Evolutionary conservation across 1,284 basidiomycete species (phyloP).

Genomic region (Sporisorium iseilematis-ciliati): DNA sequence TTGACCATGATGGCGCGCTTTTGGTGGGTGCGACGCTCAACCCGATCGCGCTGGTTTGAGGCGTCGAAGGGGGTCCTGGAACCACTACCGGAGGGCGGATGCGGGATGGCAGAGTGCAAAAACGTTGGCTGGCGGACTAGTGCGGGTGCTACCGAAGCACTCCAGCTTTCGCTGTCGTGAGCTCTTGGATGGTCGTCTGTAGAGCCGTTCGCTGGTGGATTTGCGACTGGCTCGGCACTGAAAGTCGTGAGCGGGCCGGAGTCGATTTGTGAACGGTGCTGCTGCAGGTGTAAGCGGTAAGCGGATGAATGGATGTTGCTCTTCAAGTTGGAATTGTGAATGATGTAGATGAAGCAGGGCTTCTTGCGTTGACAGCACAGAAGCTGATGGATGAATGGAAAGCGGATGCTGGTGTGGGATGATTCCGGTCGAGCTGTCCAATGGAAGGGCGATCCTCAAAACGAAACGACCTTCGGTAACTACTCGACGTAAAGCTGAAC

Average conservation of each 20-base stretch:
- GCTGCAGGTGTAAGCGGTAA: background rate
- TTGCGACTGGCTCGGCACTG: background rate
- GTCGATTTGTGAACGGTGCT: background rate
- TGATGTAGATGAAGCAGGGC: background rate
- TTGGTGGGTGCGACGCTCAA: conserved; percentile 24
- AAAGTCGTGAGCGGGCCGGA: background rate
- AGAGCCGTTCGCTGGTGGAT: background rate
- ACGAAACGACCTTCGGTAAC: background rate
- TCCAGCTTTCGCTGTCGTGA: background rate
- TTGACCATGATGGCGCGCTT: conserved; percentile 39
- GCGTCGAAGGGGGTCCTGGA: conserved; percentile 2
- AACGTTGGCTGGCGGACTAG: background rate
- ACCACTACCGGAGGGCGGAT: background rate
- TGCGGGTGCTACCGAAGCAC: conserved; percentile 1
- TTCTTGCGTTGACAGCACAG: background rate
- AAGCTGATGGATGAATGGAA: background rate
- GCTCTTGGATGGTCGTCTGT: background rate
- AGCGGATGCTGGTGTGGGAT: conserved; percentile 1
- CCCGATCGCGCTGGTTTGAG: conserved; percentile 5
- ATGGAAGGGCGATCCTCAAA: background rate
- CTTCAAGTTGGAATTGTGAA: background rate
- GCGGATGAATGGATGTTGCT: background rate
- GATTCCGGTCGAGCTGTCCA: background rate
- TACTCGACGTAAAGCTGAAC: background rate
- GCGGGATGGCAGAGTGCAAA: background rate